These are phyloP conservation scores for Usnea hakonensis DNA, from an alignment of 495 filamentous ascomycete genomes.

Conservation along the genomic window DNA sequence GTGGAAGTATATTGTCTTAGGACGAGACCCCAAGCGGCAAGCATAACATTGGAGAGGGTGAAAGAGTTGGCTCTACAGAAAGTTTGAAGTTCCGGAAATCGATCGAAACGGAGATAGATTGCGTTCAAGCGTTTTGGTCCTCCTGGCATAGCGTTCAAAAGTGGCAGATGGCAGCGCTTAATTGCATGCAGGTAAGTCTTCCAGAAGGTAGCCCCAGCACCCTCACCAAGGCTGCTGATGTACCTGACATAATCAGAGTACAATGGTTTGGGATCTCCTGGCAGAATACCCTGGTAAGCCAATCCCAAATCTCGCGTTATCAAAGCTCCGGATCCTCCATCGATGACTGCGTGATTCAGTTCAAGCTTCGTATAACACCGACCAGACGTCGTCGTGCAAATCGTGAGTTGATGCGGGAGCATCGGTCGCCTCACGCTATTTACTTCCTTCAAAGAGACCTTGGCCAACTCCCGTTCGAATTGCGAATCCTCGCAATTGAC, in stretches of 20 bases:
- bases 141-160: conserved; percentile 30
- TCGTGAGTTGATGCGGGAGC: conserved; percentile 43
- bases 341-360: conserved; percentile 48
- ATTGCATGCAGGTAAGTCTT: not conserved
- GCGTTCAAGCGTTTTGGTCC: conserved; percentile 28
- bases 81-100: conserved; percentile 29
- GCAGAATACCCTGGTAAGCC: conserved; percentile 39
- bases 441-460: conserved; percentile 29
- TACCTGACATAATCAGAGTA: conserved; percentile 46
- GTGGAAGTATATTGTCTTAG: conserved; percentile 42
- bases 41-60: conserved; percentile 46
- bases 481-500: conserved; percentile 45
- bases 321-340: conserved; percentile 42
- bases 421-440: conserved; percentile 27
- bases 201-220: conserved; percentile 40
- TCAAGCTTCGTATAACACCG: conserved; percentile 46
- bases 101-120: conserved; percentile 30
- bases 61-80: conserved; percentile 42
- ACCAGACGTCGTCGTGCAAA: conserved; percentile 35
- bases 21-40: conserved; percentile 46
- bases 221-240: conserved; percentile 32
- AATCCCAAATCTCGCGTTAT: conserved; percentile 41
- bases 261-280: conserved; percentile 33
- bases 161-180: conserved; percentile 47
- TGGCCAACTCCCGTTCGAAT: conserved; percentile 44